Conservation (phyloP, 192 early-diverging fungal genomes). For the Endogone sp. region DNA sequence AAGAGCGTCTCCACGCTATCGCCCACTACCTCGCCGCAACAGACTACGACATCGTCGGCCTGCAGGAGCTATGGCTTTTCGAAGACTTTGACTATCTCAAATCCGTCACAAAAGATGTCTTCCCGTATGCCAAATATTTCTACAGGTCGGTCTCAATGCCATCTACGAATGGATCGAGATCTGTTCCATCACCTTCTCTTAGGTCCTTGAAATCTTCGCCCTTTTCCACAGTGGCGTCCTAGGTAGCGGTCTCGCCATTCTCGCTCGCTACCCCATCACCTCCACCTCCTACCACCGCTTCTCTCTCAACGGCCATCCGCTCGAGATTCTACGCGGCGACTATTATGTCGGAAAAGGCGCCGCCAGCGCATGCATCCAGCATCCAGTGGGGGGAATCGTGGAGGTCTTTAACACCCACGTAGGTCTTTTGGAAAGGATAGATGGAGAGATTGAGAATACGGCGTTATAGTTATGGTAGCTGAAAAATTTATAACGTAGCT, state of each 20-base stretch:
- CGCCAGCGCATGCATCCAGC: slow-evolving; percentile 38
- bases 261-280: slow-evolving; percentile 43
- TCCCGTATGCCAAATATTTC: slow-evolving; percentile 32
- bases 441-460: no score
- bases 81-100: slow-evolving; percentile 33
- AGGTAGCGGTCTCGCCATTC: slow-evolving; percentile 37
- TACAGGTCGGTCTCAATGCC: slow-evolving; percentile 26
- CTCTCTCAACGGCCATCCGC: slow-evolving; percentile 43
- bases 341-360: slow-evolving; percentile 54
- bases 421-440: no score
- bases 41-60: slow-evolving; percentile 34
- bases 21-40: slow-evolving; percentile 28
- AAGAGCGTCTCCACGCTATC: slow-evolving; percentile 43
- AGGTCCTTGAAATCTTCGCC: no score
- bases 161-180: no score
- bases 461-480: no score
- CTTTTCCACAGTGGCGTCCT: slow-evolving; percentile 26
- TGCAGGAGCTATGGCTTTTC: slow-evolving; percentile 47
- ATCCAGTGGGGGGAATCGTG: slow-evolving; percentile 45
- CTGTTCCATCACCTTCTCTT: no score
- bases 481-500: slow-evolving; percentile 26
- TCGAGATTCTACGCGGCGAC: slow-evolving; percentile 49
- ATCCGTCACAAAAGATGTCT: slow-evolving; percentile 4
- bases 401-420: slow-evolving; percentile 58
- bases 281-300: slow-evolving; percentile 35